These are phyloP conservation scores for Hypholoma sublateritium DNA, from an alignment of 768 basidiomycete species.

Conservation along the genomic window DNA sequence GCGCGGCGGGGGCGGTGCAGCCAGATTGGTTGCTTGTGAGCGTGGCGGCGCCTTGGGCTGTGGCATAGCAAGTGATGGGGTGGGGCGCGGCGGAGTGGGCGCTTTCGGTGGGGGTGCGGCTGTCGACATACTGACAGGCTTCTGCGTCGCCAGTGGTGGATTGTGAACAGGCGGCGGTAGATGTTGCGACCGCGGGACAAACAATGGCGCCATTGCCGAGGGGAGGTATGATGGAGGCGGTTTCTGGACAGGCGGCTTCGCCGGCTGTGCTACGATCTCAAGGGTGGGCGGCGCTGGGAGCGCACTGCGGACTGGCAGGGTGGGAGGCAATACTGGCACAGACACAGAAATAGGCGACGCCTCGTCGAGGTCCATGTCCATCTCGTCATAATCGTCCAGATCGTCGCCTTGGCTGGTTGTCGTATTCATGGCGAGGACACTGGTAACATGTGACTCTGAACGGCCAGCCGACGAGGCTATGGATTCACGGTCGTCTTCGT, in stretches of 20 bases:
- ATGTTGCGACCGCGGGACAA: slow-evolving; percentile 6
- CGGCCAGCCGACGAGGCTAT: slow-evolving; percentile 22
- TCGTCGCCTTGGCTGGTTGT: slow-evolving; percentile 12
- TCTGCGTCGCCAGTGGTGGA: not conserved
- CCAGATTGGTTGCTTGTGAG: not conserved
- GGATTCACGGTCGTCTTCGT: slow-evolving; percentile 21
- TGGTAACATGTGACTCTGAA: slow-evolving; percentile 1
- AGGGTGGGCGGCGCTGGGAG: not conserved
- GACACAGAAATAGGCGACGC: slow-evolving; percentile 2
- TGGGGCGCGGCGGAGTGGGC: not conserved
- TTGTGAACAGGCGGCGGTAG: not conserved
- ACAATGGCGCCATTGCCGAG: not conserved
- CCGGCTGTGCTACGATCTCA: not conserved
- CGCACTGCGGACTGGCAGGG: not conserved
- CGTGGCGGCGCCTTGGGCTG: not conserved
- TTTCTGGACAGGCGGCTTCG: not conserved
- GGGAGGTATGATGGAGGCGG: slow-evolving; percentile 2
- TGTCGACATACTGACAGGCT: no score
- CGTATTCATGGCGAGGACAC: not conserved
- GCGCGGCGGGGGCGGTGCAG: not conserved
- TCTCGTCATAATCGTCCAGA: slow-evolving; percentile 18
- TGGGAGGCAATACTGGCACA: not conserved
- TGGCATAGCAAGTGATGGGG: not conserved
- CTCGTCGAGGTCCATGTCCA: slow-evolving; percentile 21
- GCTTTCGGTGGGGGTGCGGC: no score